Evolutionary conservation across 2,329 filamentous ascomycete genomes (phyloP), one percentile per base, ranked within the genome.

Genomic region (Ustulina deusta): DNA sequence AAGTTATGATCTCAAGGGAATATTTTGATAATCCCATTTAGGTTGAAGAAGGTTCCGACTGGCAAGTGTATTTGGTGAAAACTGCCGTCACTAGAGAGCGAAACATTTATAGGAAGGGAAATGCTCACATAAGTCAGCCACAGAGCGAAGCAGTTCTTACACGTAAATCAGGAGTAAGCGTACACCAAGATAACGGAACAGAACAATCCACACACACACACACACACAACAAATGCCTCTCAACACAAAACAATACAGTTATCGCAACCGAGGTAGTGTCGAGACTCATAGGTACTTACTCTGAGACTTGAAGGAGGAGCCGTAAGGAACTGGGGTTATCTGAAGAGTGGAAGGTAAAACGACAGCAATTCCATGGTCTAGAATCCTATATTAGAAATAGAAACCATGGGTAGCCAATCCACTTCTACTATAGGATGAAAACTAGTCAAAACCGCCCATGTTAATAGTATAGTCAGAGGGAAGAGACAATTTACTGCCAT

Each of bases 351-450:
- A 36, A 36, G 17, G 11, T 10, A 20, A 54, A 32, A 36, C 32
- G n/a, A 54, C 29, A n/a, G 49, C n/a, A 20, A 36, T 22, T 2
- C 29, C 49, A 34, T 54, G 20, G 49, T 52, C 17, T 13, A 34
- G 49, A 36, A 54, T 54, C 29, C 49, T 29, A 11, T 4, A 54
- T 36, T 46, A 25, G 42, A 46, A 46, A 46, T 54, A 54, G 29
- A 36, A 36, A 54, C 17, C 10, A 36, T 17, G 10, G n/a, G 1
- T n/a, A 17, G 7, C 7, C 29, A 22, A 17, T 36, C 7, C 17
- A 22, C 29, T 54, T 54, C 49, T 22, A 7, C 17, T 4, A 29
- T 17, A n/a, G 6, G 25, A 3, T 13, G 9, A 51, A 29, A 5
- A 17, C 46, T 51, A n/a, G 25, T 29, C 6, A n/a, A 29, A 51